Evolutionary conservation across 2,329 filamentous ascomycete species (phyloP).

Genomic region (Neophaeococcomyces mojaviensis): DNA sequence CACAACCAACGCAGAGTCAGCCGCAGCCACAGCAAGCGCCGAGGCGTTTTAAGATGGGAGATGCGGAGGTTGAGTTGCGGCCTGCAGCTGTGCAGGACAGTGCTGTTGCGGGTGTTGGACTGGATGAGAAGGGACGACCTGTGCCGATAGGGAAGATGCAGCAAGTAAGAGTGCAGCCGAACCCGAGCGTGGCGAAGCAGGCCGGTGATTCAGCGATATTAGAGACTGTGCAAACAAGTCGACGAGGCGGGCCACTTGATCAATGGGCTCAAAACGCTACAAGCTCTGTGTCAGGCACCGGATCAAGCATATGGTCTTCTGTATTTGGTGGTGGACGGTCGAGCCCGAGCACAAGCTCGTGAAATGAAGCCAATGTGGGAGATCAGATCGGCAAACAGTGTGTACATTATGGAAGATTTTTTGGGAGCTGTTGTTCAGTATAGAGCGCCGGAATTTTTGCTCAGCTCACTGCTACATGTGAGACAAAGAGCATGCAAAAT

Average conservation of each 20-base stretch:
- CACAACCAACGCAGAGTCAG: not conserved
- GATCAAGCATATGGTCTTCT: slow-evolving; percentile 2
- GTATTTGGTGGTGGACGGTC: slow-evolving; percentile 1
- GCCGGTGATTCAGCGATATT: slow-evolving; percentile 5
- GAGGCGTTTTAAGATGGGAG: slow-evolving; percentile 10
- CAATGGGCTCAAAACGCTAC: slow-evolving; percentile 17
- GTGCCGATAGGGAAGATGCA: slow-evolving; percentile 19
- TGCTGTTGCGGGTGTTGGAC: slow-evolving; percentile 18
- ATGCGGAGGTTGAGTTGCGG: slow-evolving; percentile 13
- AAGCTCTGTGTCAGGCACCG: slow-evolving; percentile 4
- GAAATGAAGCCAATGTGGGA: no score
- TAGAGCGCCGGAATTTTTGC: no score
- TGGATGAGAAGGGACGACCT: slow-evolving; percentile 22
- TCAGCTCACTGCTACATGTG: no score
- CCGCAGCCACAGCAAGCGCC: not conserved
- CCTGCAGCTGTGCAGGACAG: slow-evolving; percentile 10
- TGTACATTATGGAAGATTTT: no score
- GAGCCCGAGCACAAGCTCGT: no score
- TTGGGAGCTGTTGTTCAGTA: no score
- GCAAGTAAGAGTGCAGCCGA: not conserved
- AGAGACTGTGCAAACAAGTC: slow-evolving; percentile 4
- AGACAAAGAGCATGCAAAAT: no score
- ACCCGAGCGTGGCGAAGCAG: not conserved
- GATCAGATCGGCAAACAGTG: no score
- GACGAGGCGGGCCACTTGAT: slow-evolving; percentile 17